These are phyloP conservation scores for Trebouxia sp. DNA, from an alignment of 139 green algal genomes.

Conservation along the genomic window DNA sequence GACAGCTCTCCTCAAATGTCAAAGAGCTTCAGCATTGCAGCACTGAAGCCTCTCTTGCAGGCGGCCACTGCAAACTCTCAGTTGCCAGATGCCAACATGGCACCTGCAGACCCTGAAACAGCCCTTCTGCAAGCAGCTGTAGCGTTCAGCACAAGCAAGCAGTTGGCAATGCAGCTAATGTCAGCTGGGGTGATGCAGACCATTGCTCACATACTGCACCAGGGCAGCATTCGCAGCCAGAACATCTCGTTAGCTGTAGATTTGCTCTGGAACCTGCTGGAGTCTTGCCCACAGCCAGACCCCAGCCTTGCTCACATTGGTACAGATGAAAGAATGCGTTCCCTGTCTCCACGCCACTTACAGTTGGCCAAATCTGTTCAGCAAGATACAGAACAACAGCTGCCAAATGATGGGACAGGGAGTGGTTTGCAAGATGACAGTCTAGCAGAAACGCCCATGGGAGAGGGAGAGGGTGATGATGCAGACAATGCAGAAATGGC, in stretches of 20 bases:
- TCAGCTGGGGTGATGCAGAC: neutral
- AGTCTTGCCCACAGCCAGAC: neutral
- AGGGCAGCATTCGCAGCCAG: neutral
- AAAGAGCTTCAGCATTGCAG: slow-evolving; percentile 17
- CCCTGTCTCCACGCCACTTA: neutral
- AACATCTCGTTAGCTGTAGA: neutral
- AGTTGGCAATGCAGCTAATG: neutral
- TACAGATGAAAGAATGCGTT: neutral
- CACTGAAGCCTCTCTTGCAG: neutral
- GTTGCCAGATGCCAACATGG: neutral
- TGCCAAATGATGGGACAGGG: neutral
- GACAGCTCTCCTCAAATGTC: neutral
- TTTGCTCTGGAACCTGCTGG: slow-evolving; percentile 27
- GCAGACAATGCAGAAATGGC: too few species aligned
- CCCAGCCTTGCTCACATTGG: too few species aligned
- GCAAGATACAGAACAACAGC: neutral
- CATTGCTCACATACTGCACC: neutral
- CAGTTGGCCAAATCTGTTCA: neutral
- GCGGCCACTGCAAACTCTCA: neutral
- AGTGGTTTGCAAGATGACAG: too few species aligned
- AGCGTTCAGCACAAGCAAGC: slow-evolving; percentile 16
- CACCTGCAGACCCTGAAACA: neutral
- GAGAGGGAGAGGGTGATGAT: too few species aligned
- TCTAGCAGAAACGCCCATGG: too few species aligned
- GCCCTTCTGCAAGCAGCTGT: neutral